Evolutionary conservation across 805 yeast genomes (phyloP), one percentile per base, ranked within the genome.

Genomic region (Millerago galiae): DNA sequence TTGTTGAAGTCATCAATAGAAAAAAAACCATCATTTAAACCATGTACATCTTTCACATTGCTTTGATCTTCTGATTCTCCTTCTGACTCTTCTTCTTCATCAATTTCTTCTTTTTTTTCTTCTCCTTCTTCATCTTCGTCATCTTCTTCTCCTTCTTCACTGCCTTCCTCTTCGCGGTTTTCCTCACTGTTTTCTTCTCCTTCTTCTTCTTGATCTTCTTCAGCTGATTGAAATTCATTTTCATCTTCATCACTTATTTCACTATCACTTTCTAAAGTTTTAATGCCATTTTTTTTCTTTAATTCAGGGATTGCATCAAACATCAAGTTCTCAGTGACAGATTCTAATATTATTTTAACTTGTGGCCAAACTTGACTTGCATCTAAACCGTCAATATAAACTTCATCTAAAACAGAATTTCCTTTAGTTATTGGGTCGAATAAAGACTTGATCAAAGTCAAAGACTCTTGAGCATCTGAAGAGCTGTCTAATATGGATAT

Each of bases 311-410:
- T 73, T 40, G 72, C 71, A 15, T 70, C 75, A 42, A 69, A 71
- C 57, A 85, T 58, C 29, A 88, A 62, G 34, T 72, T 70, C 37
- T 82, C 88, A 24, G 82, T 79, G 11, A 83, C 83, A 8, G 82
- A 83, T 45, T 89, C 96, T 31, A 88, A 67, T 15, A 91, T 81
- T 66, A 91, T 74, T 61, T 85, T 87, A 2, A 86, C 81, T 63
- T 91, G 98, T 43, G 91, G 95, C 88, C 91, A 91, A 0, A 93
- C 89, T 59, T 91, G 98, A 32, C 83, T 75, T 18, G 96, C 81
- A 60, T 86, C 96, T 42, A 91, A 68, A 1, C 96, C 98, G 38
- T 89, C 95, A 12, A 83, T 72, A 52, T 82, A 78, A 16, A 91
- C 72, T 58, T 86, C 89, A 61, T 89, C 96, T 16, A 91, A 68